Conservation (phyloP, 2,329 filamentous ascomycete species). For the Stagonosporopsis tanaceti region DNA sequence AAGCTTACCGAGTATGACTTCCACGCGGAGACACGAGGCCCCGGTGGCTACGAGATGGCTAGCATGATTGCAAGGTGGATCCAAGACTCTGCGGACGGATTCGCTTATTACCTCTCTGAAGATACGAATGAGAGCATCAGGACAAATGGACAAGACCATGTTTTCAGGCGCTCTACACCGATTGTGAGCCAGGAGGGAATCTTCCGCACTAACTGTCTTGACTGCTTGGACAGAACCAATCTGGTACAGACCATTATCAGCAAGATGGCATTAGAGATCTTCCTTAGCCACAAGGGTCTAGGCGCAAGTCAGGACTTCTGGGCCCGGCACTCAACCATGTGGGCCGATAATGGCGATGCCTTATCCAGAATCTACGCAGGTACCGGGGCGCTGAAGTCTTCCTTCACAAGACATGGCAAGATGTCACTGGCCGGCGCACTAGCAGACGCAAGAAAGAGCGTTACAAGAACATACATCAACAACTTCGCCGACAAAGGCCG, state of each 20-base stretch:
- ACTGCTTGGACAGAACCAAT: slow-evolving; percentile 95
- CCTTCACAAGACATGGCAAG: slow-evolving; percentile 91
- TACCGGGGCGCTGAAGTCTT: slow-evolving; percentile 93
- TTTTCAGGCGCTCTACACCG: slow-evolving; percentile 62
- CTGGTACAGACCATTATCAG: slow-evolving; percentile 95
- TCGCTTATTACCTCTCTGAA: slow-evolving; percentile 90
- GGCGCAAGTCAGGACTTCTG: slow-evolving; percentile 82
- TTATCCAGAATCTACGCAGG: slow-evolving; percentile 96
- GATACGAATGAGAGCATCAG: slow-evolving; percentile 66
- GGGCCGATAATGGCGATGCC: slow-evolving; percentile 97
- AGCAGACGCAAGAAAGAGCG: slow-evolving; percentile 94
- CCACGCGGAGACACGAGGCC: slow-evolving; percentile 89
- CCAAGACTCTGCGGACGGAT: slow-evolving; percentile 79
- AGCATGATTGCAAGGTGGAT: slow-evolving; percentile 82
- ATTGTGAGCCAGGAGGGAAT: slow-evolving; percentile 93
- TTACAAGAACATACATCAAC: slow-evolving; percentile 94
- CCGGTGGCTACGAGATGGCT: slow-evolving; percentile 89
- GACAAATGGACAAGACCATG: slow-evolving; percentile 52
- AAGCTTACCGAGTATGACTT: slow-evolving; percentile 93
- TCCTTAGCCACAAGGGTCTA: slow-evolving; percentile 76
- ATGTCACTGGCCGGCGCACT: slow-evolving; percentile 94
- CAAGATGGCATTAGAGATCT: slow-evolving; percentile 87
- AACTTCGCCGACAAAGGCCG: slow-evolving; percentile 94
- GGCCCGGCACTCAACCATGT: slow-evolving; percentile 89
- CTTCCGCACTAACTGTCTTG: slow-evolving; percentile 94